Percentiles rank a stretch among this genome's conserved stretches.
Conservation (phyloP, 192 early-diverging fungal genomes). For the Diversispora eburnea region DNA sequence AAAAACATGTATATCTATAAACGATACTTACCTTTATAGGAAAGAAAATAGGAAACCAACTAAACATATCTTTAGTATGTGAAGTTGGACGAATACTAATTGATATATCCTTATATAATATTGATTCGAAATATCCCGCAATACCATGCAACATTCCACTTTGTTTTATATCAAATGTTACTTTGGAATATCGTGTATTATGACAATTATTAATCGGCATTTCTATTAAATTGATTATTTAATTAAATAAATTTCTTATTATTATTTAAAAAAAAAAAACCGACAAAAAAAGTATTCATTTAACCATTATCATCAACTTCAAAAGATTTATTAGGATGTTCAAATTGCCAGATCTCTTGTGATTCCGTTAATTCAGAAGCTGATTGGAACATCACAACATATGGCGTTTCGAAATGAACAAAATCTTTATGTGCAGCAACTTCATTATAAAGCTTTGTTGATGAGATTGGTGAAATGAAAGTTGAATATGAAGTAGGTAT, state of each 20-base stretch:
- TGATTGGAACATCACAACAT: conserved; percentile 94
- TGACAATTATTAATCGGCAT: conserved; percentile 67
- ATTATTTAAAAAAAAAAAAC: not conserved
- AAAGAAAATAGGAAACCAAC: conserved; percentile 99
- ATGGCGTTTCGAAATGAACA: conserved; percentile 83
- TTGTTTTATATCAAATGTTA: conserved; percentile 51
- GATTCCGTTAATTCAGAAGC: conserved; percentile 66
- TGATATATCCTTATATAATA: conserved; percentile 80
- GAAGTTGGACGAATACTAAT: conserved; percentile 75
- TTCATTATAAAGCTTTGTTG: conserved; percentile 74
- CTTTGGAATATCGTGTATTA: conserved; percentile 62
- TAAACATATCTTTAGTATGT: conserved; percentile 92
- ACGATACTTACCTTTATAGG: conserved; percentile 60
- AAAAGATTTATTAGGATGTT: conserved; percentile 63
- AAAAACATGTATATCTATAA: conserved; percentile 3
- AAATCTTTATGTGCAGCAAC: conserved; percentile 65
- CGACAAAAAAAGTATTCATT: not conserved
- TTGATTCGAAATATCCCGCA: conserved; percentile 94
- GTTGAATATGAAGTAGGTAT: conserved; percentile 87
- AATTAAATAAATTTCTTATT: not conserved
- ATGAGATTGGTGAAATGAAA: conserved; percentile 84
- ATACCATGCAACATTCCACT: conserved; percentile 83
- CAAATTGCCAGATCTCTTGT: conserved; percentile 75
- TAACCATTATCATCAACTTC: conserved; percentile 38
- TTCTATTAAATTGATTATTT: not conserved